Evolutionary conservation across 176 grass and related monocot species (phyloP).

Genomic region (Calamus simplicifolius): DNA sequence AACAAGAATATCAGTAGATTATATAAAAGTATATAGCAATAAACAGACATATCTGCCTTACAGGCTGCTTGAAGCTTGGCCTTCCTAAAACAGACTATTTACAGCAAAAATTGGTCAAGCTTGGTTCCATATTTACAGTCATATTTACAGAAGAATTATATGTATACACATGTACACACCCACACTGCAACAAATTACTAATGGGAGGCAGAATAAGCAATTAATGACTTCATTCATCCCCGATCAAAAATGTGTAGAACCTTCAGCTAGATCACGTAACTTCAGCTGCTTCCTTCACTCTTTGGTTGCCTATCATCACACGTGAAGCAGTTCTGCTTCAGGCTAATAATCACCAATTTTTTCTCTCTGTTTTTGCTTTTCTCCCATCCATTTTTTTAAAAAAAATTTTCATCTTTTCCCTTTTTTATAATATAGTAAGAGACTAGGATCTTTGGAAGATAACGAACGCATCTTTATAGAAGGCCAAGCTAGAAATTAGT

Average conservation of each 20-base stretch:
- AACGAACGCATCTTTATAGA: neutral
- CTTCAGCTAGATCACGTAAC: neutral
- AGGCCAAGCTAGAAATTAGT: neutral
- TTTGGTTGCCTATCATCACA: no score
- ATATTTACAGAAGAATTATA: slow-evolving; percentile 1
- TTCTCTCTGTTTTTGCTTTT: neutral
- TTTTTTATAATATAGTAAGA: neutral
- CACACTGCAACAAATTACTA: neutral
- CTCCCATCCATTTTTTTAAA: neutral
- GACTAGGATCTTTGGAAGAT: neutral
- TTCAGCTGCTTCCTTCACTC: no score
- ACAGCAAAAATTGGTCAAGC: slow-evolving; percentile 10
- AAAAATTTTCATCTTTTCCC: neutral
- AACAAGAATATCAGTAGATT: no score
- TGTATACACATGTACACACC: neutral
- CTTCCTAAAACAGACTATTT: slow-evolving; percentile 9
- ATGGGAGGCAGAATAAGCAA: slow-evolving; percentile 8
- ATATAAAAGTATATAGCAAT: no score
- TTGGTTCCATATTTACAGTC: neutral
- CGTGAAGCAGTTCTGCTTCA: no score
- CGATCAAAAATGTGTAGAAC: neutral
- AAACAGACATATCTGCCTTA: neutral
- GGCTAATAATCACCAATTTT: no score
- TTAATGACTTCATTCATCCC: neutral
- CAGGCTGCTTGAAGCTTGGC: neutral